These are phyloP conservation scores for Penicillium canariense DNA, from an alignment of 495 filamentous ascomycete genomes.

Conservation along the genomic window DNA sequence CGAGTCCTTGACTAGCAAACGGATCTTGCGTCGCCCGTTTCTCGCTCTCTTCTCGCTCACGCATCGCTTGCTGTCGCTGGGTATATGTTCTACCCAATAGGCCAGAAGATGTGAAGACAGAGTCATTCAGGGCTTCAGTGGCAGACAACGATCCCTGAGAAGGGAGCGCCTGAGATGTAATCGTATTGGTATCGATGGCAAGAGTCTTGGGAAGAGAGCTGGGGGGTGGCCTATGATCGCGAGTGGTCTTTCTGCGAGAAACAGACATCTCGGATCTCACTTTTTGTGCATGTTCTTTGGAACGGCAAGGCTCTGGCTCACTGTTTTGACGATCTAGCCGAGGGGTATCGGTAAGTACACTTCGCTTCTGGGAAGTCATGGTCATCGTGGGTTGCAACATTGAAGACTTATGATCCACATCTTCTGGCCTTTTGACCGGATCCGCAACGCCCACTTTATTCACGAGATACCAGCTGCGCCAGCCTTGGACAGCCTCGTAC, in stretches of 20 bases:
- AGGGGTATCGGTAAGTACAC: constrained; percentile 8
- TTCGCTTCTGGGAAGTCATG: constrained; percentile 9
- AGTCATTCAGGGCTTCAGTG: not conserved
- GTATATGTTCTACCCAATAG: constrained; percentile 64
- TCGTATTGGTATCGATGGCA: constrained; percentile 27
- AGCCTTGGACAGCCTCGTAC: constrained; percentile 67
- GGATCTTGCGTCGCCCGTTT: constrained; percentile 31
- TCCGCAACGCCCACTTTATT: constrained; percentile 54
- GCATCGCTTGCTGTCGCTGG: constrained; percentile 55
- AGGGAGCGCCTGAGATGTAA: not conserved
- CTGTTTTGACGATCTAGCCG: constrained; percentile 10
- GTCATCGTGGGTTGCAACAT: constrained; percentile 16
- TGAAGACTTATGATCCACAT: constrained; percentile 17
- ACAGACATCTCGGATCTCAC: constrained; percentile 25
- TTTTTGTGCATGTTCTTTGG: constrained; percentile 19
- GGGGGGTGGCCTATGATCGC: constrained; percentile 46
- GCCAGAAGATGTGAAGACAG: constrained; percentile 50
- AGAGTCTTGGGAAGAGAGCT: constrained; percentile 40
- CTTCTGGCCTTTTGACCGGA: constrained; percentile 20
- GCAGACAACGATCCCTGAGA: not conserved
- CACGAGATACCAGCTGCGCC: constrained; percentile 88
- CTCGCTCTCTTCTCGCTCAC: constrained; percentile 50
- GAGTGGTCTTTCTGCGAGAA: constrained; percentile 34
- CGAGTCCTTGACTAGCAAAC: constrained; percentile 23
- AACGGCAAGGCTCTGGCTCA: constrained; percentile 1